Conservation (phyloP, 345 rosid species). For the Eucalyptus pumila region DNA sequence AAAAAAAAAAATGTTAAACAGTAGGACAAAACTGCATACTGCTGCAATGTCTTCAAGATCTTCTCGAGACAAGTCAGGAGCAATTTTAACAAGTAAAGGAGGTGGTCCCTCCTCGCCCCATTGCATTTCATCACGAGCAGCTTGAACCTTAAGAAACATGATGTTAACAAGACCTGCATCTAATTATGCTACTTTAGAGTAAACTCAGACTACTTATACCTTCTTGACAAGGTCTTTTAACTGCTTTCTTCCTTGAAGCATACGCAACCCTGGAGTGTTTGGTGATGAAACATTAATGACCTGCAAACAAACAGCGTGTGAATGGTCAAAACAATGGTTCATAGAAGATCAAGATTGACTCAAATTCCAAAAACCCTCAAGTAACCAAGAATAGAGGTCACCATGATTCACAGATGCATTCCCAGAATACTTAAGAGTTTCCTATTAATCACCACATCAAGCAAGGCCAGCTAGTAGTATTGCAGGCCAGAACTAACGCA, state of each 20-base stretch:
- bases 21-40: slow-evolving; percentile 18
- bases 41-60: slow-evolving; percentile 99
- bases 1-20: neutral
- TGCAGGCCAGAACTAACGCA: neutral
- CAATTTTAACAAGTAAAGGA: slow-evolving; percentile 92
- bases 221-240: slow-evolving; percentile 91
- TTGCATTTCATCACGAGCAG: slow-evolving; percentile 99
- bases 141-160: slow-evolving; percentile 58
- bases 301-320: slow-evolving; percentile 13
- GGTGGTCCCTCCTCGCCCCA: slow-evolving; percentile 99
- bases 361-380: neutral
- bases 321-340: neutral
- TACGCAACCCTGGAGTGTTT: slow-evolving; percentile 88
- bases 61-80: slow-evolving; percentile 90
- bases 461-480: neutral
- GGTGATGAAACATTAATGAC: slow-evolving; percentile 98
- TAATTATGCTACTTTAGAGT: neutral
- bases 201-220: slow-evolving; percentile 13
- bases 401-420: neutral
- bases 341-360: neutral
- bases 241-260: slow-evolving; percentile 95
- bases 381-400: neutral
- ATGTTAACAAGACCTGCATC: neutral
- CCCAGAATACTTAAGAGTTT: neutral
- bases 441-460: neutral